A percentile compares a stretch with the other conserved stretches of the same genome.
These are phyloP conservation scores for Boletus tylopilopsis DNA, from an alignment of 768 basidiomycete species.

Conservation along the genomic window DNA sequence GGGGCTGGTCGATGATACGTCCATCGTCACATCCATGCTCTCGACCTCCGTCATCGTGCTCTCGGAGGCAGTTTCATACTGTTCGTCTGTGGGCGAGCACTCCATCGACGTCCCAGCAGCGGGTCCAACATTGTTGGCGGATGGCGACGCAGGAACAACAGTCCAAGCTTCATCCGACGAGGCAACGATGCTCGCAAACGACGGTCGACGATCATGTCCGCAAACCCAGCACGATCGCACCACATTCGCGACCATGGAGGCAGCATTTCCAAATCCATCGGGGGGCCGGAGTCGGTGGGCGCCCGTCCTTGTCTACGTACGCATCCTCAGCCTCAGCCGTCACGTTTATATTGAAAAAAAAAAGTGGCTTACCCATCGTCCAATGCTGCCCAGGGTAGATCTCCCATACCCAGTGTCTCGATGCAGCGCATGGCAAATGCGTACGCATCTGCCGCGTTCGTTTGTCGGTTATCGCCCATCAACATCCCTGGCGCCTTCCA, in stretches of 20 bases:
- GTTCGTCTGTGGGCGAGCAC: conserved; percentile 21
- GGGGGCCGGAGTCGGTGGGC: conserved; percentile 45
- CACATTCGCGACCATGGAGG: conserved; percentile 37
- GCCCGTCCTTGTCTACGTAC: conserved; percentile 44
- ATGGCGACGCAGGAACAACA: conserved; percentile 3
- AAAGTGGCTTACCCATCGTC: too few relatives aligned
- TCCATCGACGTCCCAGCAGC: conserved; percentile 1
- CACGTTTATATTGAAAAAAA: conserved; percentile 35
- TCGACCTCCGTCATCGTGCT: conserved; percentile 19
- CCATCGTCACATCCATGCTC: conserved; percentile 10
- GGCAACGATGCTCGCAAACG: conserved; percentile 47
- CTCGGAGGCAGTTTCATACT: conserved; percentile 27
- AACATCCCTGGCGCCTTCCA: conserved; percentile 75
- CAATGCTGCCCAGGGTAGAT: conserved; percentile 52
- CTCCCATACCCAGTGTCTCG: conserved; percentile 61
- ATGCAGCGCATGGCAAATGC: conserved; percentile 64
- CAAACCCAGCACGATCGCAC: conserved; percentile 56
- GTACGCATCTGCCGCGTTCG: conserved; percentile 61
- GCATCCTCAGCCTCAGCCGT: conserved; percentile 16
- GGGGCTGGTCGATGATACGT: conserved; percentile 19
- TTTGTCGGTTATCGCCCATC: conserved; percentile 43
- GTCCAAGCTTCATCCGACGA: conserved; percentile 45
- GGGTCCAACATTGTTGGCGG: not conserved
- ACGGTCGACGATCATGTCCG: conserved; percentile 47
- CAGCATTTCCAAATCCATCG: conserved; percentile 31